A percentile compares a stretch with the other conserved stretches of the same genome.
These are phyloP conservation scores for Medicago arabica DNA, from an alignment of 306 rosid genomes.

Conservation along the genomic window DNA sequence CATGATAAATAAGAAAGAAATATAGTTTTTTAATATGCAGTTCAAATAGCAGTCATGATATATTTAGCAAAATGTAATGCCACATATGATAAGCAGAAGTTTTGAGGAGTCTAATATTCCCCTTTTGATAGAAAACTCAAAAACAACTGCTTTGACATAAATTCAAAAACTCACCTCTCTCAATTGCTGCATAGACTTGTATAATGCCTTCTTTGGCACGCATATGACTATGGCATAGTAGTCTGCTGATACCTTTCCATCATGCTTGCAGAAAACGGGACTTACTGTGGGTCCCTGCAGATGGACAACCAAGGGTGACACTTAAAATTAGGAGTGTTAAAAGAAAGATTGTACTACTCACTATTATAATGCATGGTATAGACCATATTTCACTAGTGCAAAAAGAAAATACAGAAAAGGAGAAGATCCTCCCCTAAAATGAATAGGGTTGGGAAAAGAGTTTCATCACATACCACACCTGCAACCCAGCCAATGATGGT, in stretches of 20 bases:
- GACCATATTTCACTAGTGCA: slow-evolving; percentile 8
- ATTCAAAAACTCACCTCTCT: slow-evolving; percentile 78
- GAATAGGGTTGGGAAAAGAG: neutral
- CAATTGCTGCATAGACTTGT: slow-evolving; percentile 84
- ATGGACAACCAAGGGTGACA: slow-evolving; percentile 28
- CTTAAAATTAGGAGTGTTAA: slow-evolving; percentile 17
- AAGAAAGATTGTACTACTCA: slow-evolving; percentile 20
- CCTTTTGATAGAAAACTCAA: slow-evolving; percentile 5
- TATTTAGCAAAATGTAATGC: slow-evolving; percentile 17
- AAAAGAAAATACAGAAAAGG: slow-evolving; percentile 15
- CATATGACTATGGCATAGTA: slow-evolving; percentile 90
- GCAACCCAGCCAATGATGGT: slow-evolving; percentile 80
- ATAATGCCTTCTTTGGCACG: slow-evolving; percentile 78
- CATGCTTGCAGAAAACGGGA: slow-evolving; percentile 77
- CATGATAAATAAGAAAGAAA: slow-evolving; percentile 11
- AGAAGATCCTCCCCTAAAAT: neutral
- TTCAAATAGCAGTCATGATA: slow-evolving; percentile 10
- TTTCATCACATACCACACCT: slow-evolving; percentile 59
- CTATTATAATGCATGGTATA: slow-evolving; percentile 16
- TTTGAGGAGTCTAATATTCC: slow-evolving; percentile 4
- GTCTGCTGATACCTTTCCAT: slow-evolving; percentile 67
- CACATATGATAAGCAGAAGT: neutral
- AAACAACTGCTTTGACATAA: neutral
- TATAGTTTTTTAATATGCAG: neutral
- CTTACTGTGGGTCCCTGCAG: slow-evolving; percentile 89